Base-by-base conservation (phyloP, 768 basidiomycete species). In the Grammothele lineata region DNA sequence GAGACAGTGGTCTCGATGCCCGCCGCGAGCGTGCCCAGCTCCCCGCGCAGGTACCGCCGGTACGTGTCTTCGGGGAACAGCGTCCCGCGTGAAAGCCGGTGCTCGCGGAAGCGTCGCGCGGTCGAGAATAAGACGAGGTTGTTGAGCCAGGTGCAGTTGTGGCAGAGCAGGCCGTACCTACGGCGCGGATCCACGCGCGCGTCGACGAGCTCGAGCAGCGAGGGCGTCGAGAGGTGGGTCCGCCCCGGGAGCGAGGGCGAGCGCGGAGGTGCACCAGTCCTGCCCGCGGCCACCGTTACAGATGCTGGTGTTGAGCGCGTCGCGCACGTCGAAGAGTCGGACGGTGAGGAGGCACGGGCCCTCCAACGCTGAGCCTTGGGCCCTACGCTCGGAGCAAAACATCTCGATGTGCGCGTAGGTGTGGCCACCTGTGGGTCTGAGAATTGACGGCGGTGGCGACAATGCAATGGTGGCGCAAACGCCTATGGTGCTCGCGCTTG, bases 131-230 rank as follows among this genome's bases (percentile, higher is more conserved):
- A 37, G 11, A 51, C 32, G 26, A 40, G 18, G 21, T 51, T 40
- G n/a, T 40, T 33, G 40, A 51, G 30, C 50, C 50, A 51, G 19
- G 32, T 36, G 45, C 44, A 51, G 40, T 51, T 46, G 34, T 45
- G 40, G 27, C 44, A 39, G 27, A 51, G 19, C 11, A 46, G n/a
- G 36, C 27, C 40, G 50, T 37, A 46, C 21, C 40, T 27, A n/a
- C n/a, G n/a, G 8, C 30, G 15, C 11, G 24, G 35, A n/a, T n/a
- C n/a, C n/a, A 42, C 27, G 17, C 39, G 44, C 22, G 23, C 19
- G 23, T 37, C 35, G 12, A 41, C 40, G 17, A 38, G 21, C 8
- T 10, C 24, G n/a, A 45, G 22, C 19, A 51, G 50, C 40, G 36
- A 51, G 39, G 7, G 25, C 21, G 26, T 27, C 49, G 34, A 50